Conservation (phyloP, 176 grass and related monocot species). For the Oryza rufipogon region DNA sequence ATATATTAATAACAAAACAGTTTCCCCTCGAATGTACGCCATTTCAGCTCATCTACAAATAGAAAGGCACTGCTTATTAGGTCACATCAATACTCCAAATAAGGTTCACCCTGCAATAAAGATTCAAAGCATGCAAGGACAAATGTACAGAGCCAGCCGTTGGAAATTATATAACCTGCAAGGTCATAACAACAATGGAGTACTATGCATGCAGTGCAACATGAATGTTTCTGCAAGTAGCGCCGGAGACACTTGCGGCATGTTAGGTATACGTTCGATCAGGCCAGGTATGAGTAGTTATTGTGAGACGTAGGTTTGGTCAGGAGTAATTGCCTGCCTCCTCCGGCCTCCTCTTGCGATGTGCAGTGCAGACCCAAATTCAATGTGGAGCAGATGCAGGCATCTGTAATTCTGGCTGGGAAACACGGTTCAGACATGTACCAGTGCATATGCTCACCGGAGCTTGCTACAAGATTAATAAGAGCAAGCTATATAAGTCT, state of each 20-base stretch:
- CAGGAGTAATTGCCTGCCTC: constrained; percentile 23
- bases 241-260: not conserved
- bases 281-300: constrained; percentile 22
- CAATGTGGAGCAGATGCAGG: not conserved
- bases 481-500: too few species aligned
- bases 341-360: not conserved
- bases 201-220: not conserved
- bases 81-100: not conserved
- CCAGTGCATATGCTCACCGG: not conserved
- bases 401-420: not conserved
- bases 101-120: not conserved
- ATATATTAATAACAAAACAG: too few species aligned
- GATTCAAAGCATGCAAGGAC: not conserved
- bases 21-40: not conserved
- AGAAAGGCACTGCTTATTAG: not conserved
- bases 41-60: not conserved
- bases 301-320: constrained; percentile 22
- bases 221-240: not conserved
- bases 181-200: too few species aligned
- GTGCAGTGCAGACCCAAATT: not conserved
- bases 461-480: too few species aligned
- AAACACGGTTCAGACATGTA: not conserved
- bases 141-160: too few species aligned
- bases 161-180: too few species aligned
- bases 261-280: not conserved